phyloP scores from a whole-genome alignment of 2,329 filamentous ascomycete species.

The Cyclaneusma minus region DNA sequence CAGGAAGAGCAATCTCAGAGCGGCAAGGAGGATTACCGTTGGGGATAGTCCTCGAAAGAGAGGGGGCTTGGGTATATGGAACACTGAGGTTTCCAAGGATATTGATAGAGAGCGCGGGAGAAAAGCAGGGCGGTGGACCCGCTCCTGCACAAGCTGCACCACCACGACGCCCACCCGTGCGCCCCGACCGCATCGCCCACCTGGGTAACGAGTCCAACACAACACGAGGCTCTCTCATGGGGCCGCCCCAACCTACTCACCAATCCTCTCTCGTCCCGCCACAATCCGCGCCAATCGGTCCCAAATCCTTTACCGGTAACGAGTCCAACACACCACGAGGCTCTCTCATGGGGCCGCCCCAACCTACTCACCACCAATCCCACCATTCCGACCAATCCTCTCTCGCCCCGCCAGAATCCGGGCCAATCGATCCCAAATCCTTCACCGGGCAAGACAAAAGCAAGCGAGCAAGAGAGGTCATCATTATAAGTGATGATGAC shows the following conservation, averaged over 20 bases:
- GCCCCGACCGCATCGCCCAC: conserved; percentile 16
- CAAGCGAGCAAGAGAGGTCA: no score
- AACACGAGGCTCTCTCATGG: not conserved
- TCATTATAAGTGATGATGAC: no score
- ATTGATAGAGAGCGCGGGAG: no score
- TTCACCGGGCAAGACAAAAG: no score
- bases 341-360: not conserved
- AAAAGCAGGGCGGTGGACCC: no score
- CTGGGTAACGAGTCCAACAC: conserved; percentile 6
- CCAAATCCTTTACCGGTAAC: conserved; percentile 12
- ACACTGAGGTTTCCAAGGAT: no score
- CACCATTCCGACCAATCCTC: conserved; percentile 11
- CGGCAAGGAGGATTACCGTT: no score
- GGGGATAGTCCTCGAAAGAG: no score
- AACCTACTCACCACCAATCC: conserved; percentile 1
- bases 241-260: not conserved
- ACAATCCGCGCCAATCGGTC: conserved; percentile 17
- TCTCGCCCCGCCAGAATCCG: conserved; percentile 2
- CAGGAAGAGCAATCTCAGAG: no score
- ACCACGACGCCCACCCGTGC: conserved; percentile 14
- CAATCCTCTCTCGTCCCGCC: no score
- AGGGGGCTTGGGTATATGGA: no score
- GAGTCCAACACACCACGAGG: not conserved
- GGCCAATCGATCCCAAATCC: conserved; percentile 12
- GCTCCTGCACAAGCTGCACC: conserved; percentile 19